phyloP scores from a whole-genome alignment of 2,329 filamentous ascomycete genomes.

The Neurospora sp. region DNA sequence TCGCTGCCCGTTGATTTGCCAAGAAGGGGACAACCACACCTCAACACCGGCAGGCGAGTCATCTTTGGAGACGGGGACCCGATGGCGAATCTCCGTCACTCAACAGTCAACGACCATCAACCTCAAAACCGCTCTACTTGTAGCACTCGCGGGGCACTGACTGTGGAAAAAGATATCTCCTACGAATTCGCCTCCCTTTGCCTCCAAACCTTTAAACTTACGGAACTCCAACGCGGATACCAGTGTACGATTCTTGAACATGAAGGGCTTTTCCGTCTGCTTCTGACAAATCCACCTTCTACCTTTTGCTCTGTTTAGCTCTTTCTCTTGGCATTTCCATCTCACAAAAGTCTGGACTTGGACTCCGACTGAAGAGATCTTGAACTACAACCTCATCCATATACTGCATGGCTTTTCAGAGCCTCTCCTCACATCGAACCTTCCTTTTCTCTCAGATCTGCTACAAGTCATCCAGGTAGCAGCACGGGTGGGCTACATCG shows the following conservation, averaged over 20 bases:
- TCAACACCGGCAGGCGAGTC: not conserved
- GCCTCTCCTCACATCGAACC: not conserved
- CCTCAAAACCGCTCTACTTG: not conserved
- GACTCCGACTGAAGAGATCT: not conserved
- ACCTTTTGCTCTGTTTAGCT: not conserved
- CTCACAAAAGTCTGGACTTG: not conserved
- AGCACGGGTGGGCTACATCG: not conserved
- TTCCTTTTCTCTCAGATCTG: not conserved
- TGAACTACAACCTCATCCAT: not conserved
- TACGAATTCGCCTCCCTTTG: not conserved
- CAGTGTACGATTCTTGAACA: not conserved
- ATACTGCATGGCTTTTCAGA: not conserved
- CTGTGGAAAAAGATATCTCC: not conserved
- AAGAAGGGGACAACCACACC: not conserved
- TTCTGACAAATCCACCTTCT: not conserved
- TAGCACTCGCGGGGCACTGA: not conserved
- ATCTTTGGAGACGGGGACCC: not conserved
- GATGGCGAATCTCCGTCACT: not conserved
- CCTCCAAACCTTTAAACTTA: not conserved
- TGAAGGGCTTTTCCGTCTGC: not conserved
- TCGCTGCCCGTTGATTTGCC: not conserved
- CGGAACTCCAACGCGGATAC: not conserved
- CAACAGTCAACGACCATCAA: not conserved
- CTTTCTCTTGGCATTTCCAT: not conserved
- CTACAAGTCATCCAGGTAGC: not conserved